Evolutionary conservation across 345 rosid genomes (phyloP), one percentile per base, ranked within the genome.

Genomic region (Gossypium australe): DNA sequence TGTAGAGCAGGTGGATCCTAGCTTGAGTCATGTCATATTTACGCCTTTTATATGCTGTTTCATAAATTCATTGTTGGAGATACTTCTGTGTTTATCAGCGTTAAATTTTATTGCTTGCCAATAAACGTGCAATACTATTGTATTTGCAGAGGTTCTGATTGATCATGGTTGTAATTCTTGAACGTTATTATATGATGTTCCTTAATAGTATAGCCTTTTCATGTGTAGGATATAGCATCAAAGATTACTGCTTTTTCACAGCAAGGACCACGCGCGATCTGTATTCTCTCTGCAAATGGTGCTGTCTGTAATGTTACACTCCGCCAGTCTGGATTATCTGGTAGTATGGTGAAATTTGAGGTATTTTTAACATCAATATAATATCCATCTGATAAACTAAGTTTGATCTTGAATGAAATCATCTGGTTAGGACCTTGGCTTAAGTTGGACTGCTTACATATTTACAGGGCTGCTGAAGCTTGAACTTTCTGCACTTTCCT

Each of bases 271-370:
- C 77, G 96, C 49, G 82, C 92, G 16, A 77, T 95, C 66, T 90
- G 93, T 82, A 87, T 95, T 81, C 92, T 95, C 73, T 91, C 99
- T 67, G 98, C 96, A 69, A 87, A 78, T 85, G 99, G 99, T 63
- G 91, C 97, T 41, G 85, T 95, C 71, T 77, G 83, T 83, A 84
- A 83, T 72, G 94, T 86, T 65, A 87, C 90, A 45, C 90, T 94
- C 64, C 87, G 86, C 73, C 92, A 89, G 70, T 86, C 89, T 16
- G 77, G 88, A 53, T 73, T 74, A 76, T 45, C 91, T 58, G 84
- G 85, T 80, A 86, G 87, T 47, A 55, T 85, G 1, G 85, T 85
- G 75, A 81, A 94, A 69, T 89, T 86, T 74, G 98, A 94, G 98
- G 98, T 92, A 78, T 56, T 69, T 77, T 62, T 75, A 51, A 51